Percentiles rank a stretch among this genome's conserved stretches.
These are phyloP conservation scores for Diutina pseudorugosa DNA, from an alignment of 1,139 yeast genomes.

Conservation along the genomic window DNA sequence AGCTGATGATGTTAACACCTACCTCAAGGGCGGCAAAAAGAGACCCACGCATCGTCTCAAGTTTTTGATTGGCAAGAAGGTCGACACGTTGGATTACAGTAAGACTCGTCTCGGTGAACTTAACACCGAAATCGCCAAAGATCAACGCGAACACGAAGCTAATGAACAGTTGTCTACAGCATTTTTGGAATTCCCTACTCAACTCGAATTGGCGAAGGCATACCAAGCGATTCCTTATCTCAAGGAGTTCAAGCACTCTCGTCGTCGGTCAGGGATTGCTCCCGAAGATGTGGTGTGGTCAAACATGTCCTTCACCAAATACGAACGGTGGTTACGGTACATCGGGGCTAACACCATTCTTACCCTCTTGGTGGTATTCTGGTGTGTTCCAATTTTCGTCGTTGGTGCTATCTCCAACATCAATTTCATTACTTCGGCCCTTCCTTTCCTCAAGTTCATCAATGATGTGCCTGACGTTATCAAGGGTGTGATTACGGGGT, in stretches of 20 bases:
- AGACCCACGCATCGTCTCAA: constrained; percentile 56
- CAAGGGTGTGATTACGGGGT: constrained; percentile 62
- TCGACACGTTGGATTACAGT: constrained; percentile 50
- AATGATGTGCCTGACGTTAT: constrained; percentile 45
- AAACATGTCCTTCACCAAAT: constrained; percentile 70
- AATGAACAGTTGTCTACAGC: constrained; percentile 30
- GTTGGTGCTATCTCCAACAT: constrained; percentile 72
- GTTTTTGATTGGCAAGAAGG: constrained; percentile 33
- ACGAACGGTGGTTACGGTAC: constrained; percentile 59
- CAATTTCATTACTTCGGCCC: constrained; percentile 45
- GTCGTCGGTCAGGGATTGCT: constrained; percentile 38
- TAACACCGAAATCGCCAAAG: constrained; percentile 38
- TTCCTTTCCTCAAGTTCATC: constrained; percentile 54
- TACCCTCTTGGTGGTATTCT: constrained; percentile 47
- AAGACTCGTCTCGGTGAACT: constrained; percentile 41
- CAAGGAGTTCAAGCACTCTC: constrained; percentile 35
- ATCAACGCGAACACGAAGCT: constrained; percentile 35
- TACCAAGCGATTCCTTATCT: constrained; percentile 47
- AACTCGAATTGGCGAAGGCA: constrained; percentile 60
- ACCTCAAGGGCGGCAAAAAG: constrained; percentile 46
- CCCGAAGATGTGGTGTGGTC: constrained; percentile 59
- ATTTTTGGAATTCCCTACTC: constrained; percentile 60
- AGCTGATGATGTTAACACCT: constrained; percentile 42
- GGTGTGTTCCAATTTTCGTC: constrained; percentile 83
- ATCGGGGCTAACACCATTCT: constrained; percentile 50